Percentiles rank a stretch among this genome's conserved stretches.
These are phyloP conservation scores for Chloropicon primus DNA, from an alignment of 139 green algal species.

Conservation along the genomic window DNA sequence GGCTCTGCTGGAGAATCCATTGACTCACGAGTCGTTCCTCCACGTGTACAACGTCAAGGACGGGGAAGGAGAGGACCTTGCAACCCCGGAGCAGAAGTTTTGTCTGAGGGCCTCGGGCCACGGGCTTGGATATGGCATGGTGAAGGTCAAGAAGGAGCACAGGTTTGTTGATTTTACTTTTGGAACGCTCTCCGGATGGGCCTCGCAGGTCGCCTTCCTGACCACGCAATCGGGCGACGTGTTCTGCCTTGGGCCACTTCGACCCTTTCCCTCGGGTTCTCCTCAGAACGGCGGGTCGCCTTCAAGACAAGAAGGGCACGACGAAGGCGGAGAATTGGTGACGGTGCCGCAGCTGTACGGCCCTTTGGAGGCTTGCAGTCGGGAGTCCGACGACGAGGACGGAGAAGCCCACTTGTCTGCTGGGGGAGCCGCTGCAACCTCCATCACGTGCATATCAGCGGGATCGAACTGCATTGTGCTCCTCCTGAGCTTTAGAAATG, in stretches of 20 bases:
- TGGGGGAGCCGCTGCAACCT: neutral
- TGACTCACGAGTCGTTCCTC: neutral
- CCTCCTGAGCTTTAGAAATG: neutral
- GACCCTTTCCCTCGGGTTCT: neutral
- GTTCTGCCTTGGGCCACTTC: neutral
- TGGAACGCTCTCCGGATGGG: neutral
- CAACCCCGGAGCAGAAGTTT: neutral
- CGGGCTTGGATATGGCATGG: neutral
- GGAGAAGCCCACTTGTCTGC: too few species aligned
- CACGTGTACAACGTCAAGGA: neutral
- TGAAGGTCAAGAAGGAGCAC: neutral
- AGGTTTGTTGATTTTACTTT: neutral
- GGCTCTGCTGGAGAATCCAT: neutral
- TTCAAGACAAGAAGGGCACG: neutral
- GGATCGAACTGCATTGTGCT: neutral
- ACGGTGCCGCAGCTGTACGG: neutral
- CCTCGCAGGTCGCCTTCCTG: neutral
- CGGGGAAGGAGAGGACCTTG: neutral
- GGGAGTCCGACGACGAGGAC: neutral
- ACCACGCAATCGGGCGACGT: neutral
- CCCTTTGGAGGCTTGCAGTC: neutral
- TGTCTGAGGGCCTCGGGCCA: neutral
- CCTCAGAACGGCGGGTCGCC: too few species aligned
- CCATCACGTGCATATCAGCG: neutral
- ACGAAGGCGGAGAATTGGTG: neutral